Conservation (phyloP, 78 protist species). For the Chrysochromulina tobinii region DNA sequence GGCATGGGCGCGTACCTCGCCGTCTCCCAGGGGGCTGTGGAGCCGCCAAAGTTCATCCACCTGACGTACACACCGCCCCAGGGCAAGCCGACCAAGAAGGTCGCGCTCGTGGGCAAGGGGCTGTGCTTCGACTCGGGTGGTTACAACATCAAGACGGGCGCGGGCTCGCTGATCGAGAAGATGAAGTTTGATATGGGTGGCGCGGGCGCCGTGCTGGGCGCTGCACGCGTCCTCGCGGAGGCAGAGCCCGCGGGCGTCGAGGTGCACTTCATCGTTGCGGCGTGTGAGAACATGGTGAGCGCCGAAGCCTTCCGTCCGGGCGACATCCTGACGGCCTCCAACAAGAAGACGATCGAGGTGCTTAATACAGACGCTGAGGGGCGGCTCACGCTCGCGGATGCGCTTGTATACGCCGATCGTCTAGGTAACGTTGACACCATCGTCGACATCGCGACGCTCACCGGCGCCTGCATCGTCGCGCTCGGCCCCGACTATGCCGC, state of each 20-base stretch:
- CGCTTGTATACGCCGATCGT: slow-evolving; percentile 43
- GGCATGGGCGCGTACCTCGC: slow-evolving; percentile 59
- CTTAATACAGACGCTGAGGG: slow-evolving; percentile 59
- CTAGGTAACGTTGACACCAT: slow-evolving; percentile 9
- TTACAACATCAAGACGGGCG: slow-evolving; percentile 59
- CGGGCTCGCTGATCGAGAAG: slow-evolving; percentile 53
- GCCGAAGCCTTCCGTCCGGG: slow-evolving; percentile 22
- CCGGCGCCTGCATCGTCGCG: slow-evolving; percentile 45
- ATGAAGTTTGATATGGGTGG: slow-evolving; percentile 64
- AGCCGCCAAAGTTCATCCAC: slow-evolving; percentile 64
- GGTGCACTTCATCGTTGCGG: slow-evolving; percentile 55
- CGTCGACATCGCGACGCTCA: slow-evolving; percentile 53
- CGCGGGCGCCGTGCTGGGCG: slow-evolving; percentile 45
- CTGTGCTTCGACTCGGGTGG: slow-evolving; percentile 60
- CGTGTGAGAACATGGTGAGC: slow-evolving; percentile 52
- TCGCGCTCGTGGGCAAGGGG: slow-evolving; percentile 53
- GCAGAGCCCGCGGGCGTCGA: slow-evolving; percentile 23
- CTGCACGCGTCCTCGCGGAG: slow-evolving; percentile 17
- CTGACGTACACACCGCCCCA: slow-evolving; percentile 29
- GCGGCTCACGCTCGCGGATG: slow-evolving; percentile 59
- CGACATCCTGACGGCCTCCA: slow-evolving; percentile 46
- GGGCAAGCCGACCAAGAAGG: not conserved
- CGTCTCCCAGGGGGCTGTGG: slow-evolving; percentile 34
- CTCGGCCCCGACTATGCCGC: slow-evolving; percentile 45
- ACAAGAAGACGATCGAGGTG: slow-evolving; percentile 52